Evolutionary conservation across 108 stramenopile genomes (phyloP).

Genomic region (Skeletonema tropicum): DNA sequence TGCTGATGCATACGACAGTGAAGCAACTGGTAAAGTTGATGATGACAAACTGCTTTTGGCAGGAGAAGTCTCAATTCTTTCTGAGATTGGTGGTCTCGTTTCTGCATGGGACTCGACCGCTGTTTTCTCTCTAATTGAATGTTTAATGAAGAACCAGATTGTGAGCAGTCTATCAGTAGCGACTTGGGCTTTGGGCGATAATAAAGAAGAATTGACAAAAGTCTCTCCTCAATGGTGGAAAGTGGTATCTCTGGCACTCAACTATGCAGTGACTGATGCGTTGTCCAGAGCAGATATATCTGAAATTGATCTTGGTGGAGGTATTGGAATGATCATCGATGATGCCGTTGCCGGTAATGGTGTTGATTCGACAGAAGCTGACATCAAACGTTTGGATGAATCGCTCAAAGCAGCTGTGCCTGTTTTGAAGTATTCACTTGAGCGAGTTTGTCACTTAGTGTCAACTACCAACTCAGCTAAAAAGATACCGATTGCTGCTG

Average conservation of each 20-base stretch:
- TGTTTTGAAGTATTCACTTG: conserved; percentile 48
- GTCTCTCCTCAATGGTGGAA: conserved; percentile 58
- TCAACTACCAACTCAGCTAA: conserved; percentile 16
- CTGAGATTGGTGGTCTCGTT: conserved; percentile 32
- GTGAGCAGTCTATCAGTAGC: conserved; percentile 52
- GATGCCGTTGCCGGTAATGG: conserved; percentile 30
- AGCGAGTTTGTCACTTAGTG: conserved; percentile 55
- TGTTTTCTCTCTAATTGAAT: conserved; percentile 36
- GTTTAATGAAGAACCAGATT: conserved; percentile 48
- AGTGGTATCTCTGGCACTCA: conserved; percentile 47
- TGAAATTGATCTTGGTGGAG: conserved; percentile 34
- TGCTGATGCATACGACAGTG: conserved; percentile 51
- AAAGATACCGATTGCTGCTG: conserved; percentile 27
- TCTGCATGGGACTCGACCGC: conserved; percentile 43
- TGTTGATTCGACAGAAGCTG: conserved; percentile 38
- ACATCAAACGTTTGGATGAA: conserved; percentile 29
- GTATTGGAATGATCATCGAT: conserved; percentile 54
- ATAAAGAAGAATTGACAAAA: conserved; percentile 15
- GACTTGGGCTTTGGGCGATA: conserved; percentile 60
- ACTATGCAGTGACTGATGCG: conserved; percentile 15
- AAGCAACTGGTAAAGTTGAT: conserved; percentile 37
- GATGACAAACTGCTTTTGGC: conserved; percentile 45
- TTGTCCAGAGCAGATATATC: conserved; percentile 22
- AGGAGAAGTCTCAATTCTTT: conserved; percentile 54
- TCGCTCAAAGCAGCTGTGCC: conserved; percentile 30